These are phyloP conservation scores for Puya raimondii DNA, from an alignment of 176 grass and related monocot species.

Conservation along the genomic window DNA sequence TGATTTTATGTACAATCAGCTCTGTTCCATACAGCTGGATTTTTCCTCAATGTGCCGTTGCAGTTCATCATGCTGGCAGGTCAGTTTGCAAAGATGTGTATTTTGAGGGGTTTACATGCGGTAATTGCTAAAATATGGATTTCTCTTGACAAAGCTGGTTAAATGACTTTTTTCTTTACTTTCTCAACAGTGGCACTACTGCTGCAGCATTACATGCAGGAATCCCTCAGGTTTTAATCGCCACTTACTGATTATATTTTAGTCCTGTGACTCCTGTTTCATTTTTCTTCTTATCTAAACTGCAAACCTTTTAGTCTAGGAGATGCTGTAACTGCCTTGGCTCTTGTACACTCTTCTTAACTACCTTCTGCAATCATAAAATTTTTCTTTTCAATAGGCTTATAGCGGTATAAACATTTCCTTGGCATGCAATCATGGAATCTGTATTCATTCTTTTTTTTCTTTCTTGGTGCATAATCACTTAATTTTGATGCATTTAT, in stretches of 20 bases:
- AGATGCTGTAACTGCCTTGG: no score
- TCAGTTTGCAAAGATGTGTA: slow-evolving; percentile 6
- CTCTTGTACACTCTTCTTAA: no score
- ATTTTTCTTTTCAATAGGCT: no score
- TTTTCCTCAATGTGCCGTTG: slow-evolving; percentile 56
- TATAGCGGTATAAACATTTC: no score
- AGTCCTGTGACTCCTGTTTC: not conserved
- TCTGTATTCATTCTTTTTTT: slow-evolving; percentile 4
- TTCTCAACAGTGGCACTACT: slow-evolving; percentile 58
- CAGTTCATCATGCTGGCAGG: slow-evolving; percentile 88
- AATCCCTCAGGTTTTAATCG: slow-evolving; percentile 50
- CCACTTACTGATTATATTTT: not conserved
- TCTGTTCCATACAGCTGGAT: slow-evolving; percentile 85
- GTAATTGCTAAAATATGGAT: not conserved
- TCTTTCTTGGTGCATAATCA: not conserved
- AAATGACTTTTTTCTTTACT: slow-evolving; percentile 9
- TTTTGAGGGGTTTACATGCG: not conserved
- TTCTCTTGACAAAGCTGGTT: not conserved
- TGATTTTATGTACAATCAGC: slow-evolving; percentile 33
- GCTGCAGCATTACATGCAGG: slow-evolving; percentile 72
- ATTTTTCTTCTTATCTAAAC: not conserved
- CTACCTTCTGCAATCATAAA: no score
- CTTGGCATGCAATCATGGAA: not conserved
- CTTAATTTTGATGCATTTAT: not conserved
- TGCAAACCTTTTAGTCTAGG: no score